A percentile compares a stretch with the other conserved stretches of the same genome.
Evolutionary conservation across 257 asterid genomes (phyloP).

Genomic region (Salvia hispanica): DNA sequence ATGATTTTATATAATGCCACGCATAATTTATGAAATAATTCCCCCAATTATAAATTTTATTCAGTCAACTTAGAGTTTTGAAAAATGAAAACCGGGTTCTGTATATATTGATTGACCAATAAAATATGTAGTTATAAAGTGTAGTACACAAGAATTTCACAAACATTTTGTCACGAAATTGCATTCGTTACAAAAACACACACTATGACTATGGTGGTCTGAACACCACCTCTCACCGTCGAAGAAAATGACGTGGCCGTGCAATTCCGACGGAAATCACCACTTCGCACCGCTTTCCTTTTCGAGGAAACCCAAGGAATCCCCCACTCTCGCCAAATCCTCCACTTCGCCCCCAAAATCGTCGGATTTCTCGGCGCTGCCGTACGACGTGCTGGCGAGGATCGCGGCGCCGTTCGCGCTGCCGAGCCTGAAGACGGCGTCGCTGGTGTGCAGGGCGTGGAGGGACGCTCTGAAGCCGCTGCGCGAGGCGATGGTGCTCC

Average conservation of each 20-base stretch:
- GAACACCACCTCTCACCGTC: slow-evolving; percentile 12
- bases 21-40: too few species aligned
- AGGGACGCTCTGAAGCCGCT: slow-evolving; percentile 84
- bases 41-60: too few species aligned
- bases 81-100: too few species aligned
- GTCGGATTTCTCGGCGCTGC: slow-evolving; percentile 63
- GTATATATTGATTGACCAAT: too few species aligned
- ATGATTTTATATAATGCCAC: too few species aligned
- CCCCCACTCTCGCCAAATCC: slow-evolving; percentile 28
- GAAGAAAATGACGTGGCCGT: slow-evolving; percentile 69
- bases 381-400: slow-evolving; percentile 60
- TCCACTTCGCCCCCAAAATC: slow-evolving; percentile 30
- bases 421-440: slow-evolving; percentile 64
- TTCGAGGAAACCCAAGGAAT: slow-evolving; percentile 29
- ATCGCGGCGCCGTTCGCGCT: slow-evolving; percentile 66
- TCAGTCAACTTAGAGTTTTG: too few species aligned
- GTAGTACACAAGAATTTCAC: too few species aligned
- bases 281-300: slow-evolving; percentile 55
- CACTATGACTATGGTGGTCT: not conserved
- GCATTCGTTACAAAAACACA: slow-evolving; percentile 3
- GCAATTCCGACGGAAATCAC: slow-evolving; percentile 46
- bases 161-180: not conserved
- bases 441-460: slow-evolving; percentile 82
- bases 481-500: slow-evolving; percentile 71
- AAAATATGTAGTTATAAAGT: too few species aligned